These are phyloP conservation scores for Vicia villosa DNA, from an alignment of 306 rosid genomes.

Conservation along the genomic window DNA sequence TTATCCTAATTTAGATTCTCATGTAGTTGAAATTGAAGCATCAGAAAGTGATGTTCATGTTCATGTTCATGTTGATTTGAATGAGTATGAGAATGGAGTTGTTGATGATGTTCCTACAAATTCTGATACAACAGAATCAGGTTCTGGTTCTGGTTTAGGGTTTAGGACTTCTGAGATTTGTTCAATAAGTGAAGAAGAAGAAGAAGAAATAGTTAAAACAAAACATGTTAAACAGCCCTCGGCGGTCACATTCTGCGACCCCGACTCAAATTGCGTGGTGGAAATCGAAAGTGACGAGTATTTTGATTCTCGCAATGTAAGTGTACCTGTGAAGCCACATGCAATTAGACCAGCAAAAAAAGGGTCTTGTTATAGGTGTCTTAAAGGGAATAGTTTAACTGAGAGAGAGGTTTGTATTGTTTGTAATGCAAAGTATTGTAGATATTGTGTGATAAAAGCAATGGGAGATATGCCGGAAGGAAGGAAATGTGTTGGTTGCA, in stretches of 20 bases:
- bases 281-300: constrained; percentile 31
- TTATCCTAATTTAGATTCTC: constrained; percentile 17
- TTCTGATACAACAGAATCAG: constrained; percentile 54
- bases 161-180: constrained; percentile 57
- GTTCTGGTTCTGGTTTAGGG: constrained; percentile 41
- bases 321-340: constrained; percentile 41
- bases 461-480: constrained; percentile 97
- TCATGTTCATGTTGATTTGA: constrained; percentile 17
- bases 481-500: constrained; percentile 75
- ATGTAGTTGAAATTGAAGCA: constrained; percentile 1
- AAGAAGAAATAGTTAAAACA: constrained; percentile 31
- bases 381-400: constrained; percentile 57
- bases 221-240: constrained; percentile 59
- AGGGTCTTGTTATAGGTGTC: constrained; percentile 73
- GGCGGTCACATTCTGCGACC: constrained; percentile 61
- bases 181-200: constrained; percentile 52
- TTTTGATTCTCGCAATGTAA: constrained; percentile 27
- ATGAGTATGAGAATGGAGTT: neutral
- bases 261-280: constrained; percentile 39
- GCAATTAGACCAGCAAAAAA: constrained; percentile 63
- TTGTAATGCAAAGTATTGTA: constrained; percentile 40
- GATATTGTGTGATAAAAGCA: constrained; percentile 52
- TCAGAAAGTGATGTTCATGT: constrained; percentile 8
- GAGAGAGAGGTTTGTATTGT: constrained; percentile 73
- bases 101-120: constrained; percentile 27